Conservation (phyloP, 192 early-diverging fungal genomes). For the Umbelopsis ramanniana region DNA sequence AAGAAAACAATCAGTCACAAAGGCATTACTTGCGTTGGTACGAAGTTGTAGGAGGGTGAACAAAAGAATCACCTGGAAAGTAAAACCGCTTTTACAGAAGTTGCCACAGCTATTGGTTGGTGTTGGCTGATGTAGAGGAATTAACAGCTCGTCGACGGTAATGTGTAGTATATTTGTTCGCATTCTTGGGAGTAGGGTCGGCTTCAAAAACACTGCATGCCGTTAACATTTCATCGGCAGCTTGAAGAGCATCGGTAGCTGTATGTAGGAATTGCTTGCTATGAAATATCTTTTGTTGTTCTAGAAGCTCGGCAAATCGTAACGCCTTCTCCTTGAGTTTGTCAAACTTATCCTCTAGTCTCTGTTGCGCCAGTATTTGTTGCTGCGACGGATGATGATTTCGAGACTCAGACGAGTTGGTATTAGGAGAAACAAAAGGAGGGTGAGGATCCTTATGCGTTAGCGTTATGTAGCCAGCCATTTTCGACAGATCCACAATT, state of each 20-base stretch:
- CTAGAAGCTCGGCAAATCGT: conserved; percentile 27
- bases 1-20: background rate
- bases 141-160: conserved; percentile 9
- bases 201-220: conserved; percentile 24
- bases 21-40: background rate
- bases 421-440: conserved; percentile 24
- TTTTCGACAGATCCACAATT: conserved; percentile 40
- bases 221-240: conserved; percentile 33
- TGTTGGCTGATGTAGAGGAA: background rate
- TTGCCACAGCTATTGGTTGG: background rate
- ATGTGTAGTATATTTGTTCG: conserved; percentile 18
- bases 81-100: no score
- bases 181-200: conserved; percentile 8
- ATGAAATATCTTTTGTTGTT: conserved; percentile 30
- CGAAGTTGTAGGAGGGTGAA: background rate
- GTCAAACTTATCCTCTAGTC: conserved; percentile 33
- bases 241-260: conserved; percentile 32
- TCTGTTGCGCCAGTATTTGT: conserved; percentile 6
- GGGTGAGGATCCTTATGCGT: conserved; percentile 41
- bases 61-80: background rate
- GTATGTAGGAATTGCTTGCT: conserved; percentile 33
- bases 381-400: conserved; percentile 4
- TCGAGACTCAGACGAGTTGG: conserved; percentile 14
- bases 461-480: conserved; percentile 34
- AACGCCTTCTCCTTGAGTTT: conserved; percentile 25